phyloP scores from a whole-genome alignment of 106 monocot genomes.

The Acorus gramineus region DNA sequence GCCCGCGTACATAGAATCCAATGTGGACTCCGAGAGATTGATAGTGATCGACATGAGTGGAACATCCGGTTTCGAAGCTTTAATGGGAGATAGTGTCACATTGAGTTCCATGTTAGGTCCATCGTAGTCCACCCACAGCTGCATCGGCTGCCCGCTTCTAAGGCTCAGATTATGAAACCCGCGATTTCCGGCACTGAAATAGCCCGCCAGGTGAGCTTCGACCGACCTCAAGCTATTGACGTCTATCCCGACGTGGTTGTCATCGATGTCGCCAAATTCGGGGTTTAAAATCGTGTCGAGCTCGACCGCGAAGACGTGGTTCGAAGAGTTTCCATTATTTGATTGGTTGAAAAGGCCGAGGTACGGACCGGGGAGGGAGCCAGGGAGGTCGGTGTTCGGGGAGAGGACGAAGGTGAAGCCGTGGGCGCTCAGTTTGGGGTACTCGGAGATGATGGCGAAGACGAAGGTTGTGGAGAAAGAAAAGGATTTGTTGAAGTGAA shows the following conservation, averaged over 20 bases:
- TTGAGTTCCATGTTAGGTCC: not conserved
- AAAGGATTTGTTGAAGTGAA: not conserved
- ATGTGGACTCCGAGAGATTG: no score
- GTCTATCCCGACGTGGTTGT: slow-evolving; percentile 21
- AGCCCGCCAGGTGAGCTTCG: slow-evolving; percentile 5
- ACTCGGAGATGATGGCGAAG: not conserved
- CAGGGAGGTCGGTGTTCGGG: not conserved
- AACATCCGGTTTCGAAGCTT: no score
- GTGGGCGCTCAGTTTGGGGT: slow-evolving; percentile 4
- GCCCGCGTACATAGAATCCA: no score
- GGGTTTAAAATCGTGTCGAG: slow-evolving; percentile 16
- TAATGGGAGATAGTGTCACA: not conserved
- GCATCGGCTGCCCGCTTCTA: slow-evolving; percentile 6
- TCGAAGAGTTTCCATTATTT: slow-evolving; percentile 5
- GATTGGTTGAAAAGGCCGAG: slow-evolving; percentile 22
- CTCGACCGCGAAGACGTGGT: not conserved
- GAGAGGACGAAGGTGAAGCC: slow-evolving; percentile 24
- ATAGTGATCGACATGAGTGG: no score
- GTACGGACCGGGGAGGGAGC: slow-evolving; percentile 10
- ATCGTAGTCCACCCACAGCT: slow-evolving; percentile 22
- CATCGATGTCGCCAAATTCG: slow-evolving; percentile 6
- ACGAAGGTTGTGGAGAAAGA: slow-evolving; percentile 13
- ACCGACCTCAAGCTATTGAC: slow-evolving; percentile 10
- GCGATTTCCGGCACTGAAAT: not conserved
- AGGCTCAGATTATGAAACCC: slow-evolving; percentile 5